A percentile compares a stretch with the other conserved stretches of the same genome.
phyloP scores from a whole-genome alignment of 495 filamentous ascomycete genomes.

The Penicillium cataractarum region DNA sequence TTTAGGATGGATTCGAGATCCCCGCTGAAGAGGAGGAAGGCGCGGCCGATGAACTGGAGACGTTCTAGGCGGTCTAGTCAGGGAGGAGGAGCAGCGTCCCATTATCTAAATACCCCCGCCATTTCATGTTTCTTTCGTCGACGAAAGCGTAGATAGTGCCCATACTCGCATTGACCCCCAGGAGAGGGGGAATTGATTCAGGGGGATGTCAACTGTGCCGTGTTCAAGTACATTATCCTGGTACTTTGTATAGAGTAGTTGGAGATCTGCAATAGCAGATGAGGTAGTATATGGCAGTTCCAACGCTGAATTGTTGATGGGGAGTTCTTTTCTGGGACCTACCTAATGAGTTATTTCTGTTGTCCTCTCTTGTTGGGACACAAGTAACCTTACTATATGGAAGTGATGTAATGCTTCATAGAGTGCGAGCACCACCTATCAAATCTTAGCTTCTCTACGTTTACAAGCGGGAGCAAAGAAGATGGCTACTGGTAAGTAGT shows the following conservation, averaged over 20 bases:
- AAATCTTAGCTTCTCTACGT: too few species aligned
- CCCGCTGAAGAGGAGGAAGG: slow-evolving; percentile 43
- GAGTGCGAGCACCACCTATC: too few species aligned
- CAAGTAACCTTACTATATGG: too few species aligned
- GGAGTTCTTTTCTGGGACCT: too few species aligned
- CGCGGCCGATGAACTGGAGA: slow-evolving; percentile 51
- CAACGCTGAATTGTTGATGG: too few species aligned
- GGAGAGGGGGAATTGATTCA: slow-evolving; percentile 5
- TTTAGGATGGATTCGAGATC: slow-evolving; percentile 58
- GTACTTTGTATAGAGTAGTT: neutral
- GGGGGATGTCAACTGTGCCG: slow-evolving; percentile 5
- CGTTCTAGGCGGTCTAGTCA: slow-evolving; percentile 41
- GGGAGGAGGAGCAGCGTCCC: slow-evolving; percentile 18
- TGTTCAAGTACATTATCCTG: neutral
- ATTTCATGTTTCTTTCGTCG: slow-evolving; percentile 17
- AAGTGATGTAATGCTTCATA: too few species aligned
- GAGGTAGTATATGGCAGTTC: neutral
- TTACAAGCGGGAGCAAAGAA: too few species aligned
- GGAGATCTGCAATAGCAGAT: neutral
- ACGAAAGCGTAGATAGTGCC: slow-evolving; percentile 29
- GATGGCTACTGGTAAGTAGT: too few species aligned
- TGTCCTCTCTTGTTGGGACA: too few species aligned
- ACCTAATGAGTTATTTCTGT: too few species aligned
- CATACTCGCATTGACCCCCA: slow-evolving; percentile 16
- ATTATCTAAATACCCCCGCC: slow-evolving; percentile 30